phyloP scores from a whole-genome alignment of 768 basidiomycete species.

The Hygrophoropsis aurantiaca region DNA sequence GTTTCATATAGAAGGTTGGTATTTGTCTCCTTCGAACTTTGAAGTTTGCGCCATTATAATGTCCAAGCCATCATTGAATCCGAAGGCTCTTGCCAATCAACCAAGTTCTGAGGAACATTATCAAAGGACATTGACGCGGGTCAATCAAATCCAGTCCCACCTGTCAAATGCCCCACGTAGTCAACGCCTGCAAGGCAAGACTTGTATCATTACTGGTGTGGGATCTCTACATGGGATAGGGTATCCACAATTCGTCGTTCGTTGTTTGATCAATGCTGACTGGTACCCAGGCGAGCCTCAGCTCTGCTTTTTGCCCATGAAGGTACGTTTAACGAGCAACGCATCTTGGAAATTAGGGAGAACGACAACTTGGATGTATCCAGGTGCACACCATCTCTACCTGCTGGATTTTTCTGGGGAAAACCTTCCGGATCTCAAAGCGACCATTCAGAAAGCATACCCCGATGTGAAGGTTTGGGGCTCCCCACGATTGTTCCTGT shows the following conservation, averaged over 20 bases:
- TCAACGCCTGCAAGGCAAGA: slow-evolving; percentile 67
- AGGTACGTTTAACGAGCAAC: too few species aligned
- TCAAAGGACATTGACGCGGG: slow-evolving; percentile 60
- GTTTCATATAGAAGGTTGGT: too few species aligned
- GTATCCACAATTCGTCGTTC: slow-evolving; percentile 40
- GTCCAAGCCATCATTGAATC: neutral
- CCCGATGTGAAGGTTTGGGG: slow-evolving; percentile 71
- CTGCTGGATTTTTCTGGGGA: slow-evolving; percentile 68
- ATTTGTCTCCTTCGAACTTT: too few species aligned
- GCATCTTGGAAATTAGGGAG: neutral
- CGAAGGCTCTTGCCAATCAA: slow-evolving; percentile 9
- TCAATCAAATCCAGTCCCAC: slow-evolving; percentile 69
- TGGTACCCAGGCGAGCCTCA: slow-evolving; percentile 58
- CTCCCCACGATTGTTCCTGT: neutral
- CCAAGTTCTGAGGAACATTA: slow-evolving; percentile 49
- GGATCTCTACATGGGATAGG: slow-evolving; percentile 89
- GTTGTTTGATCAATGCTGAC: slow-evolving; percentile 1
- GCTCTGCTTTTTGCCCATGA: slow-evolving; percentile 78
- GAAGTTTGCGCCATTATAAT: neutral
- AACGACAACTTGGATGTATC: neutral
- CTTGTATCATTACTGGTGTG: slow-evolving; percentile 86
- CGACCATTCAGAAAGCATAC: slow-evolving; percentile 64
- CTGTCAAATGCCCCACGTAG: slow-evolving; percentile 52
- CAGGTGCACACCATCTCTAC: slow-evolving; percentile 79
- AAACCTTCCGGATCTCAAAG: slow-evolving; percentile 70